Percentiles rank a stretch among this genome's conserved stretches.
phyloP scores from a whole-genome alignment of 768 basidiomycete species.

The Arthromyces matolae region DNA sequence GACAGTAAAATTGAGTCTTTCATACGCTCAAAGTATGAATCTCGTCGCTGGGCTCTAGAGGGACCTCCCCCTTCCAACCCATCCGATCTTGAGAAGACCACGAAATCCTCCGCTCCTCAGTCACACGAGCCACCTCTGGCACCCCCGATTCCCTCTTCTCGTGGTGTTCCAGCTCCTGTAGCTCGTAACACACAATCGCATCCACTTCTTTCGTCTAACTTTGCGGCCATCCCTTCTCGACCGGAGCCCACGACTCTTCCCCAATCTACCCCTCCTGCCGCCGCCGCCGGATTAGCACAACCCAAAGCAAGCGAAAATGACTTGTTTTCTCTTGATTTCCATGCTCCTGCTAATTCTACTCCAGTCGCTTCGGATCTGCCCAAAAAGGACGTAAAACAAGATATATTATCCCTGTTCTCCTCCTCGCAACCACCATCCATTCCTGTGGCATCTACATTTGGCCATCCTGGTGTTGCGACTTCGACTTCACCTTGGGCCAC shows the following conservation, averaged over 20 bases:
- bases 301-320: slow-evolving; percentile 48
- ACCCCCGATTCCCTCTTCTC: slow-evolving; percentile 21
- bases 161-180: slow-evolving; percentile 22
- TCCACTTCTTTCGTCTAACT: slow-evolving; percentile 50
- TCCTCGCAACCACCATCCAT: slow-evolving; percentile 35
- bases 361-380: slow-evolving; percentile 30
- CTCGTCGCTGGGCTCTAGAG: slow-evolving; percentile 89
- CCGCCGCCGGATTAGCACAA: slow-evolving; percentile 27
- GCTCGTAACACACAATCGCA: slow-evolving; percentile 50
- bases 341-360: slow-evolving; percentile 44
- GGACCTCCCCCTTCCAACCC: slow-evolving; percentile 83
- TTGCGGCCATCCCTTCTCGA: slow-evolving; percentile 17
- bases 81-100: slow-evolving; percentile 58
- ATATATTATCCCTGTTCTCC: slow-evolving; percentile 83
- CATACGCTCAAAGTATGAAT: slow-evolving; percentile 95
- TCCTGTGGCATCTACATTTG: slow-evolving; percentile 28
- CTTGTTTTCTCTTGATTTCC: slow-evolving; percentile 85
- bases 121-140: slow-evolving; percentile 20
- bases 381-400: slow-evolving; percentile 75
- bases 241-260: slow-evolving; percentile 15
- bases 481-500: slow-evolving; percentile 29
- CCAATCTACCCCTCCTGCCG: slow-evolving; percentile 26
- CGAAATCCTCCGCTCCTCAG: slow-evolving; percentile 22
- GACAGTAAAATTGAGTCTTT: slow-evolving; percentile 95
- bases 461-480: slow-evolving; percentile 30